phyloP scores from a whole-genome alignment of 2,329 filamentous ascomycete species.

The Amesomyces nigricolor region DNA sequence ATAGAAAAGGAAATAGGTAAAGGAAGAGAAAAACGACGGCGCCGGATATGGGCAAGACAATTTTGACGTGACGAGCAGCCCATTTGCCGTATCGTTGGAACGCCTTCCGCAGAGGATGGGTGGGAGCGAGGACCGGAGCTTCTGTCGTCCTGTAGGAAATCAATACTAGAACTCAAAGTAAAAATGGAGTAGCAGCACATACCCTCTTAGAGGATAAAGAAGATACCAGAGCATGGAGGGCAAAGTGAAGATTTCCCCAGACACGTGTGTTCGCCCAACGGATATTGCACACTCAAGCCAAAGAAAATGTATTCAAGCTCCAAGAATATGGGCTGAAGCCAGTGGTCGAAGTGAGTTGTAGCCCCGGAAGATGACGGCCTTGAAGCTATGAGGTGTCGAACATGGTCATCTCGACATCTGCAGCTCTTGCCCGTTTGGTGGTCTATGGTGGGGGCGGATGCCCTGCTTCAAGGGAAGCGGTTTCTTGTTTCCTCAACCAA shows the following conservation, averaged over 20 bases:
- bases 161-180: constrained; percentile 15
- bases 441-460: no score
- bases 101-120: constrained; percentile 58
- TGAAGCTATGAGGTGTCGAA: no score
- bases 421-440: no score
- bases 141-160: constrained; percentile 58
- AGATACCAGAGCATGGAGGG: constrained; percentile 67
- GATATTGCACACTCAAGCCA: no score
- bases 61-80: constrained; percentile 66
- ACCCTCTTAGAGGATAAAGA: constrained; percentile 72
- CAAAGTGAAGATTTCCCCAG: constrained; percentile 24
- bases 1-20: constrained; percentile 71
- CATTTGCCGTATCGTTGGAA: constrained; percentile 66
- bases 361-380: no score
- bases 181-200: constrained; percentile 33
- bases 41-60: constrained; percentile 69
- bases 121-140: constrained; percentile 58
- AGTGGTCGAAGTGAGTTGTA: no score
- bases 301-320: no score
- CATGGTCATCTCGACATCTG: no score
- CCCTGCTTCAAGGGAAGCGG: no score
- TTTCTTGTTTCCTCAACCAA: no score
- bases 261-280: neutral
- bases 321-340: no score
- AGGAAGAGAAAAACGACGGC: constrained; percentile 63